These are phyloP conservation scores for Penicillium dipodomyicola DNA, from an alignment of 495 filamentous ascomycete species.

Conservation along the genomic window DNA sequence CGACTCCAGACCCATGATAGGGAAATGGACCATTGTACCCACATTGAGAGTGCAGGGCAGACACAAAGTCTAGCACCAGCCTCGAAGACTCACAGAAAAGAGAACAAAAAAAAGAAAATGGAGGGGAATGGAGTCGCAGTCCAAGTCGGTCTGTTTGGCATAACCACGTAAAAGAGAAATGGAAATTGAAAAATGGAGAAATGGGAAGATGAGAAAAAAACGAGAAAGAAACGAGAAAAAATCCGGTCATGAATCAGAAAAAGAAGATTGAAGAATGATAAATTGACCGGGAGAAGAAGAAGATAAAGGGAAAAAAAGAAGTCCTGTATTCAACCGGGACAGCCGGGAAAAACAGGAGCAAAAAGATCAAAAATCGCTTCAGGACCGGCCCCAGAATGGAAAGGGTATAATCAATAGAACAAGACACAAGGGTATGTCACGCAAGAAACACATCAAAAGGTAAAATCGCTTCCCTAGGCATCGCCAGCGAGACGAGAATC, in stretches of 20 bases:
- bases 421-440: constrained; percentile 33
- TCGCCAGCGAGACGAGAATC: constrained; percentile 27
- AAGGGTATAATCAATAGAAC: constrained; percentile 33
- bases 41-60: constrained; percentile 22
- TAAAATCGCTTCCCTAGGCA: constrained; percentile 24
- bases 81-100: constrained; percentile 27
- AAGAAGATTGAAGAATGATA: constrained; percentile 15
- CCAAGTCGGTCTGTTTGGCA: constrained; percentile 42
- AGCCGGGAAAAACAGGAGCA: constrained; percentile 21
- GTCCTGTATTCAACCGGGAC: constrained; percentile 23
- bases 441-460: constrained; percentile 26
- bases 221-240: constrained; percentile 14
- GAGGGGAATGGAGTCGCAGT: constrained; percentile 30
- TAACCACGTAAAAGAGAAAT: constrained; percentile 40
- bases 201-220: not conserved
- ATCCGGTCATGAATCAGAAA: constrained; percentile 23
- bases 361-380: constrained; percentile 28
- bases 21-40: constrained; percentile 25
- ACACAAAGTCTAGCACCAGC: constrained; percentile 26
- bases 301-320: constrained; percentile 8
- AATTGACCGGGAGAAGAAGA: constrained; percentile 18
- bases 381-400: constrained; percentile 36
- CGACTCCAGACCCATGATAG: constrained; percentile 20
- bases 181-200: constrained; percentile 1
- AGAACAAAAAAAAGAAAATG: constrained; percentile 29